Evolutionary conservation across 352 stramenopile genomes (phyloP).

Genomic region (Globisporangium lucens): DNA sequence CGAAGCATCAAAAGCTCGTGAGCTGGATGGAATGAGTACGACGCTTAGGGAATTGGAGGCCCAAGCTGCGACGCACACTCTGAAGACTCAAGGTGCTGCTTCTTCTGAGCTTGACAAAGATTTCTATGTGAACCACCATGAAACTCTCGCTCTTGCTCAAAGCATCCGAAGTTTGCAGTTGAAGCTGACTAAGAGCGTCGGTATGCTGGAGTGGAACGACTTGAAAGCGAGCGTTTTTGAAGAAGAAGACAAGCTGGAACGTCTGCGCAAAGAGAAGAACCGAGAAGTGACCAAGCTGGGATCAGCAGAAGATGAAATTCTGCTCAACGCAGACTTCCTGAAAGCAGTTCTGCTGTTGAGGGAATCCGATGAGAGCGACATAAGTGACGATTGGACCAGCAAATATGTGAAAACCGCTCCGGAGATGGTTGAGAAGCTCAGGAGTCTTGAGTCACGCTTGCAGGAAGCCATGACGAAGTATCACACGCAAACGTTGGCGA

Average conservation of each 20-base stretch:
- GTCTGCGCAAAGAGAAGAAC: constrained; percentile 26
- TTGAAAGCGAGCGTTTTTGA: constrained; percentile 40
- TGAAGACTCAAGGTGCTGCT: not conserved
- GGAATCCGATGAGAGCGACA: constrained; percentile 12
- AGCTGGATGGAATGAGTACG: constrained; percentile 32
- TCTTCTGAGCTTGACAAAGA: constrained; percentile 31
- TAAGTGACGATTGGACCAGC: constrained; percentile 25
- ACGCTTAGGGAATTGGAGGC: constrained; percentile 41
- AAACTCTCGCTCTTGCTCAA: constrained; percentile 37
- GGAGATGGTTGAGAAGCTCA: constrained; percentile 43
- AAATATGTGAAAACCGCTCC: constrained; percentile 56
- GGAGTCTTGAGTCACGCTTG: constrained; percentile 37
- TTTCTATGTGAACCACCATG: constrained; percentile 42
- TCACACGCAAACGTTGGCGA: not conserved
- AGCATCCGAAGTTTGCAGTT: constrained; percentile 48
- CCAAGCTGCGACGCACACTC: not conserved
- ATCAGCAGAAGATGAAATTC: constrained; percentile 47
- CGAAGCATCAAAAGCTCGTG: constrained; percentile 36
- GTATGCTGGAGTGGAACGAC: constrained; percentile 58
- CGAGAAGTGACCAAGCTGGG: constrained; percentile 38
- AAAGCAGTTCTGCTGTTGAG: constrained; percentile 35
- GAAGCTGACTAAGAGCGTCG: constrained; percentile 52
- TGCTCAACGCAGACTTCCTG: constrained; percentile 64
- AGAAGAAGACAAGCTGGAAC: constrained; percentile 41
- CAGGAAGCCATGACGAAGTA: constrained; percentile 24